phyloP scores from a whole-genome alignment of 139 green algal species.

The Ettlia oleoabundans region DNA sequence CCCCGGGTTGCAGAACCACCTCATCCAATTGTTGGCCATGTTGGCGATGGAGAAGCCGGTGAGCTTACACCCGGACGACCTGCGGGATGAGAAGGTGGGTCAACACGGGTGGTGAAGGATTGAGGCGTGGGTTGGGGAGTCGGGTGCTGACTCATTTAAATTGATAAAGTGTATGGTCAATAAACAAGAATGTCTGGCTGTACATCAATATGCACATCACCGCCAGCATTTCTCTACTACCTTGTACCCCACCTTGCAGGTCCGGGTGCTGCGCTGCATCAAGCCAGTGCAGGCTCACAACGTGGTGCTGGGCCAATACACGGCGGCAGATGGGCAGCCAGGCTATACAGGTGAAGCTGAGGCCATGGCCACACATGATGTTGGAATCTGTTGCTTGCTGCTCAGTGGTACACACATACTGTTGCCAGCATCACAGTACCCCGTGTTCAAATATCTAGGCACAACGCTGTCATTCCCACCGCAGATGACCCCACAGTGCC shows the following conservation, averaged over 20 bases:
- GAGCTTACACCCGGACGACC: conserved; percentile 88
- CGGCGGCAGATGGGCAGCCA: conserved; percentile 41
- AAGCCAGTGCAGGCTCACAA: conserved; percentile 61
- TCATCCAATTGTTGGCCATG: conserved; percentile 67
- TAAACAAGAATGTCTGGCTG: background rate
- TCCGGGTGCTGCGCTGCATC: conserved; percentile 85
- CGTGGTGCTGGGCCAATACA: conserved; percentile 96
- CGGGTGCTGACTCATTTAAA: no score
- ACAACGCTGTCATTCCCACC: background rate
- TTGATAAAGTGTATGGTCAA: no score
- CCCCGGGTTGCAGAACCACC: conserved; percentile 74
- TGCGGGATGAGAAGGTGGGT: conserved; percentile 93
- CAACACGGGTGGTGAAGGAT: no score
- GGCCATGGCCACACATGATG: no score
- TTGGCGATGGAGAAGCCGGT: conserved; percentile 94
- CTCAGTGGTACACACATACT: no score
- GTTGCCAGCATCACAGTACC: no score
- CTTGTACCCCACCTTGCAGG: background rate
- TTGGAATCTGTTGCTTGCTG: no score
- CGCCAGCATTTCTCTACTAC: background rate
- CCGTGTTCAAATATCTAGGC: no score
- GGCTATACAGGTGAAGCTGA: conserved; percentile 23
- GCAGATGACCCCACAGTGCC: conserved; percentile 90
- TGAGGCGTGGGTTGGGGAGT: no score
- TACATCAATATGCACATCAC: background rate